Evolutionary conservation across 257 asterid species (phyloP), one percentile per base, ranked within the genome.

Genomic region (Solanum gracilifrons): DNA sequence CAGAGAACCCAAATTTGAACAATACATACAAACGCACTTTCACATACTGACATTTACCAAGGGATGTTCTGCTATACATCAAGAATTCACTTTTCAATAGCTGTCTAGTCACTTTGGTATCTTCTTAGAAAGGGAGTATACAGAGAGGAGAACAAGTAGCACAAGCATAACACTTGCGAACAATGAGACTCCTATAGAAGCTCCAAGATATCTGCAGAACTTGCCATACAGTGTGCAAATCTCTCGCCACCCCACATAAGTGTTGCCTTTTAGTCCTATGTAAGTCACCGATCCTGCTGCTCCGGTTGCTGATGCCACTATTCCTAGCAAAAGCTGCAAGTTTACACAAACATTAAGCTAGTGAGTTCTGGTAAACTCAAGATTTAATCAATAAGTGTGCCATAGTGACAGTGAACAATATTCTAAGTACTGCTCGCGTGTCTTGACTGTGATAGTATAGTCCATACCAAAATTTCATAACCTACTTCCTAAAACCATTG

Each of bases 231-330:
- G 7, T 51, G 89, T 4, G 89, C 99, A 96, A 33, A 94, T 85
- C 84, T 93, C 91, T n/a, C 3, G 11, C 99, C 99, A 96, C 0
- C 87, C 85, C 11, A 86, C 91, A 21, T 96, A 90, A 1, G 92
- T 83, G 75, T 95, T 93, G 25, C 99, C 99, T 91, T 92, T 95
- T 83, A 91, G 77, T 18, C 98, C 99, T 7, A 95, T 39, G 90
- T 96, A 95, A 18, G 84, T 95, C n/a, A 96, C 97, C 46, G 91
- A 97, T n/a, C 93, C 98, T 71, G 95, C 98, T 21, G 98, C 77
- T 82, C 99, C 98, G 0, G 93, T 91, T 46, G 98, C 99, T 46
- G 99, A 66, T 12, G 98, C 97, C 55, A 93, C 90, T 5, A 94
- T 92, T 41, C 99, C 99, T 64, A 96, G 66, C 87, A 95, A 68